phyloP scores from a whole-genome alignment of 768 basidiomycete species.

The Suillus decipiens region DNA sequence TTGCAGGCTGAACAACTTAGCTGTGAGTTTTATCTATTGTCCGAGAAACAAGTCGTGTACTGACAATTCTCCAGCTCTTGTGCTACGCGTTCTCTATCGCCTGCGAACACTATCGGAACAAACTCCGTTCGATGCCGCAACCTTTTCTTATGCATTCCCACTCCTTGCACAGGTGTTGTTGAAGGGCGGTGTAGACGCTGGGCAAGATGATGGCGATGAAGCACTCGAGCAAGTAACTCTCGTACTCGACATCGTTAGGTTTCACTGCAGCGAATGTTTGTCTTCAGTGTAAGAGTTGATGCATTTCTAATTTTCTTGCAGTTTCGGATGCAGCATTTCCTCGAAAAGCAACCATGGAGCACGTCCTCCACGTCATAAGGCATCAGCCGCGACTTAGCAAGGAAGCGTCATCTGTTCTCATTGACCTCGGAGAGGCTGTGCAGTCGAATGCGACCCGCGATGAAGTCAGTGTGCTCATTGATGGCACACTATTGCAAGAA shows the following conservation, averaged over 20 bases:
- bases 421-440: constrained; percentile 82
- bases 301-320: constrained; percentile 34
- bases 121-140: constrained; percentile 79
- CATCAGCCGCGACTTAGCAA: constrained; percentile 82
- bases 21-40: constrained; percentile 11
- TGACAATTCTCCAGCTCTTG: constrained; percentile 52
- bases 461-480: constrained; percentile 69
- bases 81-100: constrained; percentile 84
- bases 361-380: constrained; percentile 71
- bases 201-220: constrained; percentile 63
- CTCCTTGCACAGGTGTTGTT: constrained; percentile 69
- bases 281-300: constrained; percentile 4
- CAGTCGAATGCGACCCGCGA: constrained; percentile 57
- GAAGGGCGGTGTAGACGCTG: constrained; percentile 63
- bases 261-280: constrained; percentile 35
- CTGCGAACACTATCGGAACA: constrained; percentile 81
- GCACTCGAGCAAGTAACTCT: constrained; percentile 81
- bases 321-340: constrained; percentile 77
- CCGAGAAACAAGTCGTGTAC: background rate
- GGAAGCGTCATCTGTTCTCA: constrained; percentile 76
- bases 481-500: constrained; percentile 81
- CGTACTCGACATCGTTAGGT: constrained; percentile 42
- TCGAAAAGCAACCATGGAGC: constrained; percentile 63
- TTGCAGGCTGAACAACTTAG: constrained; percentile 70
- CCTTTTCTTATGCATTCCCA: constrained; percentile 80